phyloP scores from a whole-genome alignment of 352 stramenopile genomes.

The Blastocystis sp. region DNA sequence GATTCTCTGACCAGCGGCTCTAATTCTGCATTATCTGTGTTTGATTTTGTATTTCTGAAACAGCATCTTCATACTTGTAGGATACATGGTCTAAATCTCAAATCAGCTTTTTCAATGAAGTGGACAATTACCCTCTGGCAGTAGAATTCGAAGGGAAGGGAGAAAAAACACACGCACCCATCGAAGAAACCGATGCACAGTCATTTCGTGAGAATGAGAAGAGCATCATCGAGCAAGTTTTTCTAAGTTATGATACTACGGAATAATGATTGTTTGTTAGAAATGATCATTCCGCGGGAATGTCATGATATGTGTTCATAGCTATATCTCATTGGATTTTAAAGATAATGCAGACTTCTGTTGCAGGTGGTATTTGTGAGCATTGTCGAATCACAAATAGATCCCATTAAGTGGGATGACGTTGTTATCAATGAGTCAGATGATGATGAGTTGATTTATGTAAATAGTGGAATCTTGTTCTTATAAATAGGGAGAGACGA shows the following conservation, averaged over 20 bases:
- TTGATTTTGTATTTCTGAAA: constrained; percentile 14
- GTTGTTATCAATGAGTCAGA: constrained; percentile 47
- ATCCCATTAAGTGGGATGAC: constrained; percentile 55
- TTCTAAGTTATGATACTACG: not conserved
- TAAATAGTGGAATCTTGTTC: not conserved
- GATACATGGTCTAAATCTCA: constrained; percentile 46
- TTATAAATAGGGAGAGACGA: constrained; percentile 19
- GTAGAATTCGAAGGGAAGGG: constrained; percentile 24
- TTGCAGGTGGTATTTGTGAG: not conserved
- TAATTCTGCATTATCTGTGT: not conserved
- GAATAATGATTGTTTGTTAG: constrained; percentile 35
- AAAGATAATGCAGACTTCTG: not conserved
- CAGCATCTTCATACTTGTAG: not conserved
- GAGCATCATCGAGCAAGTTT: constrained; percentile 10
- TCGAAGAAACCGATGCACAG: not conserved
- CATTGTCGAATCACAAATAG: not conserved
- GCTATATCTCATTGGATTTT: not conserved
- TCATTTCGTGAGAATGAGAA: not conserved
- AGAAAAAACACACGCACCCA: not conserved
- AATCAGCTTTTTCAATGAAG: constrained; percentile 55
- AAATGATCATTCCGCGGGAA: not conserved
- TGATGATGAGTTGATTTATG: constrained; percentile 41
- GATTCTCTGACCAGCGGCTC: not conserved
- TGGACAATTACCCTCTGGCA: constrained; percentile 46
- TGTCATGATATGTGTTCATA: not conserved